Evolutionary conservation across 371 early-diverging fungal genomes (phyloP).

Genomic region (Neoconidiobolus thromboides): DNA sequence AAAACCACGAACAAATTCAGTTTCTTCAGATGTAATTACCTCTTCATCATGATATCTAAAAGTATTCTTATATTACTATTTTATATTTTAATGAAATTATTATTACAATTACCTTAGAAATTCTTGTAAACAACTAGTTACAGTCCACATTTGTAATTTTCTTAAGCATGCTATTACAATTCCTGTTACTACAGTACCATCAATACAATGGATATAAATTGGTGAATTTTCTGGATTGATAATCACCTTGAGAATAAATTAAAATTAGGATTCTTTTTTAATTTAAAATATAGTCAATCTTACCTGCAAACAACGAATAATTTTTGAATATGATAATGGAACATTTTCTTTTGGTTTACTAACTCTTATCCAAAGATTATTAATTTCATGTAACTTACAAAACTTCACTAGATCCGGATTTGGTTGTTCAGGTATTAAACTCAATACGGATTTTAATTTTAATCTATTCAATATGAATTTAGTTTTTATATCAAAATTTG

Average conservation of each 20-base stretch:
- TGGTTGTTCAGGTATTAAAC: constrained; percentile 61
- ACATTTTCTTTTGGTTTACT: constrained; percentile 77
- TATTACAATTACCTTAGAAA: constrained; percentile 26
- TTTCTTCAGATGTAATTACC: constrained; percentile 64
- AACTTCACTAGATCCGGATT: constrained; percentile 38
- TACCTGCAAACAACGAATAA: constrained; percentile 51
- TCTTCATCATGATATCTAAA: constrained; percentile 47
- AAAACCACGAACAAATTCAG: constrained; percentile 77
- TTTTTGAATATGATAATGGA: constrained; percentile 58
- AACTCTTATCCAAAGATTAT: constrained; percentile 48
- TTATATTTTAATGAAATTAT: constrained; percentile 6
- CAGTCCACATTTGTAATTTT: constrained; percentile 76
- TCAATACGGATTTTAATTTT: constrained; percentile 57
- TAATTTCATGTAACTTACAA: constrained; percentile 39
- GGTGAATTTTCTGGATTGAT: constrained; percentile 57
- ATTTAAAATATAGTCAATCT: no score
- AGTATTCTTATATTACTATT: constrained; percentile 3
- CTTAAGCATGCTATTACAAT: constrained; percentile 67
- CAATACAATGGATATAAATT: constrained; percentile 75
- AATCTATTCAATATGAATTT: constrained; percentile 16
- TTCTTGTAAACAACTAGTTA: constrained; percentile 49
- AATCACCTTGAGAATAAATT: constrained; percentile 25
- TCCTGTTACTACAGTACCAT: constrained; percentile 79
- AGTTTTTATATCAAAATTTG: no score
- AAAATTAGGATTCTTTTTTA: no score